These are phyloP conservation scores for Xylaria sp. DNA, from an alignment of 2,329 filamentous ascomycete species.

Conservation along the genomic window DNA sequence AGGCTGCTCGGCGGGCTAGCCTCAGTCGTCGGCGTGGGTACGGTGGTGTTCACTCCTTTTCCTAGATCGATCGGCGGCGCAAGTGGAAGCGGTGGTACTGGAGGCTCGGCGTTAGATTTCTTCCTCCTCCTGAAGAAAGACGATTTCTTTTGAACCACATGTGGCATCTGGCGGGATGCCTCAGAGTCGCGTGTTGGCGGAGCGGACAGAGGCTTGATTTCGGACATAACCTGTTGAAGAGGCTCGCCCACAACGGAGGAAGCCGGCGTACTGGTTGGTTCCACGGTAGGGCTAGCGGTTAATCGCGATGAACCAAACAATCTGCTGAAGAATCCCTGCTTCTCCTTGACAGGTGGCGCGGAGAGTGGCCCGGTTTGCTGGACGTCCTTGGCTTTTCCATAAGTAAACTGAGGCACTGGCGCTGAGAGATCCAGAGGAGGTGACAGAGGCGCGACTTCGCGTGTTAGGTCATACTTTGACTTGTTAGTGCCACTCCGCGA, in stretches of 20 bases:
- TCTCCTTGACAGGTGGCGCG: conserved; percentile 54
- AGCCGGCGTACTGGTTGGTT: conserved; percentile 28
- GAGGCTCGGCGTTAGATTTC: conserved; percentile 76
- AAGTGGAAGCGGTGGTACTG: conserved; percentile 45
- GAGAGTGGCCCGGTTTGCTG: conserved; percentile 40
- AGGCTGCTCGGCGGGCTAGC: conserved; percentile 72
- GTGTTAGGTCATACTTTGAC: conserved; percentile 27
- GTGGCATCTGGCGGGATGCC: conserved; percentile 35
- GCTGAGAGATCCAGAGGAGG: conserved; percentile 43
- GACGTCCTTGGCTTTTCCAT: conserved; percentile 53
- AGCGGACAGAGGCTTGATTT: conserved; percentile 42
- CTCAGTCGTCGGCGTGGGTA: conserved; percentile 35
- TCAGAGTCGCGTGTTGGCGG: conserved; percentile 50
- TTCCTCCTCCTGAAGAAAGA: conserved; percentile 93
- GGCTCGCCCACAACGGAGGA: conserved; percentile 37
- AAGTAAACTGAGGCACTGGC: conserved; percentile 53
- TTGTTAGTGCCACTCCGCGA: conserved; percentile 38
- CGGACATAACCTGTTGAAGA: conserved; percentile 40
- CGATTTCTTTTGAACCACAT: conserved; percentile 78
- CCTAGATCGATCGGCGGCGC: conserved; percentile 24
- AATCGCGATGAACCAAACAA: conserved; percentile 74
- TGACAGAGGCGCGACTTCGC: conserved; percentile 30
- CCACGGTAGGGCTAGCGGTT: conserved; percentile 26
- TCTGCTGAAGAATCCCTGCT: conserved; percentile 84
- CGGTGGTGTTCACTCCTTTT: conserved; percentile 25